A percentile compares a stretch with the other conserved stretches of the same genome.
Evolutionary conservation across 2,329 filamentous ascomycete species (phyloP).

Genomic region (Paracorniculantispora psalliotae): DNA sequence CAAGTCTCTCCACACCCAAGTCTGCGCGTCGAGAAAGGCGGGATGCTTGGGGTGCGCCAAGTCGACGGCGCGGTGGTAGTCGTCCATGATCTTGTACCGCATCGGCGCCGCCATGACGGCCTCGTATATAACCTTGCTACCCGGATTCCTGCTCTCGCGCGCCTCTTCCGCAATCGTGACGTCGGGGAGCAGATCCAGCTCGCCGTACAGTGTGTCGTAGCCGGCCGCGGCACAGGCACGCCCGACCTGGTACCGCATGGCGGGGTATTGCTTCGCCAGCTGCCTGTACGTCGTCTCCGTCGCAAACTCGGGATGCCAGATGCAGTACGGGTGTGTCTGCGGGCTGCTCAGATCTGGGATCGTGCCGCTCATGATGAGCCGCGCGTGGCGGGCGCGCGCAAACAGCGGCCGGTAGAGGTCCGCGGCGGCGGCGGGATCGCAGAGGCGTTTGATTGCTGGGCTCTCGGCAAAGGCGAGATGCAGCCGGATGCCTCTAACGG

Average conservation of each 20-base stretch:
- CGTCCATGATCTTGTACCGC: conserved; percentile 33
- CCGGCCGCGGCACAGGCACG: conserved; percentile 36
- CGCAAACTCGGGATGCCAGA: conserved; percentile 36
- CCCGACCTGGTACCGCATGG: conserved; percentile 33
- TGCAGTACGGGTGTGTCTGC: conserved; percentile 31
- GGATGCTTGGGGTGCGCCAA: background rate
- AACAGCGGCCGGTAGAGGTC: too few species aligned
- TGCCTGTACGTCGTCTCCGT: conserved; percentile 31
- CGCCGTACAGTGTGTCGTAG: conserved; percentile 29
- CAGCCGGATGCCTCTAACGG: too few species aligned
- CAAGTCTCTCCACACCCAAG: conserved; percentile 8
- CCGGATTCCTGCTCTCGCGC: conserved; percentile 21
- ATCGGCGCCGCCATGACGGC: conserved; percentile 23
- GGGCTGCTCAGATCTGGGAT: background rate
- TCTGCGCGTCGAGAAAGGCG: conserved; percentile 17
- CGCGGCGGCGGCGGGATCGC: too few species aligned
- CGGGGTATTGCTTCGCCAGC: conserved; percentile 27
- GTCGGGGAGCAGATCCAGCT: conserved; percentile 34
- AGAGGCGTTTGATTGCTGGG: too few species aligned
- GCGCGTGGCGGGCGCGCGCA: too few species aligned
- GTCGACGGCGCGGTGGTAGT: conserved; percentile 23
- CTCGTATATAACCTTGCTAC: conserved; percentile 24
- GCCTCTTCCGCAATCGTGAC: conserved; percentile 37
- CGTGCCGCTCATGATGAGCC: background rate
- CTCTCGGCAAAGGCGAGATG: too few species aligned